Base-by-base conservation (phyloP, 441 rosid species). In the Populus hybrid region DNA sequence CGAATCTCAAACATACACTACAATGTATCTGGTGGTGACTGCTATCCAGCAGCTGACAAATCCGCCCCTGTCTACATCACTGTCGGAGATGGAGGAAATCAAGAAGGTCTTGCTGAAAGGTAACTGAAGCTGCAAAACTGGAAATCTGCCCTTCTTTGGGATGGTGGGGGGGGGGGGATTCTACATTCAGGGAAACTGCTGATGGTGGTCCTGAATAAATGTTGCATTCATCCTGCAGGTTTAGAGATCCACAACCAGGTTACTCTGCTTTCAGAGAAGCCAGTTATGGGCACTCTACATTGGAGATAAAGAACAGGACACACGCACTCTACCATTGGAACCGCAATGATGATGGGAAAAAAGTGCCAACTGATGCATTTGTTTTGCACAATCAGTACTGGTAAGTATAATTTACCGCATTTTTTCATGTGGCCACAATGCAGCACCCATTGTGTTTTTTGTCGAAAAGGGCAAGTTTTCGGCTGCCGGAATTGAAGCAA, bases 81-180 rank as follows among this genome's bases (percentile, higher is more conserved):
- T 6, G 97, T 92, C 67, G 97, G 99, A 79, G 98, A 95, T 77
- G 98, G 99, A 73, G 99, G 99, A 82, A 95, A 95, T 82, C 98
- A 92, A 84, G 98, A 91, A 89, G 98, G 98, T 81, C 94, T 95
- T 63, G 97, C 97, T 11, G 86, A 69, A 85, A 88, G 84, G 99
- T 92, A 73, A 85, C 88, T 78, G 70, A 61, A 81, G 59, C 70
- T 77, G 26, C 40, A 61, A 11, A 67, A 12, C 57, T 46, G 57
- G 57, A 46, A 38, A 46, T 46, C 57, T 46, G 20, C 57, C 5
- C 57, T 46, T 46, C 57, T 46, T 46, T 46, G 0, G 54, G 54
- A 5, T 7, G 30, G 14, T 46, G 0, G 54, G 54, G 14, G 20
- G 30, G 14, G 32, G 16, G 32, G 14, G 26, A 26, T 66, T 16